Percentiles rank a stretch among this genome's conserved stretches.
phyloP scores from a whole-genome alignment of 139 green algal species.

The Micractinium conductrix region DNA sequence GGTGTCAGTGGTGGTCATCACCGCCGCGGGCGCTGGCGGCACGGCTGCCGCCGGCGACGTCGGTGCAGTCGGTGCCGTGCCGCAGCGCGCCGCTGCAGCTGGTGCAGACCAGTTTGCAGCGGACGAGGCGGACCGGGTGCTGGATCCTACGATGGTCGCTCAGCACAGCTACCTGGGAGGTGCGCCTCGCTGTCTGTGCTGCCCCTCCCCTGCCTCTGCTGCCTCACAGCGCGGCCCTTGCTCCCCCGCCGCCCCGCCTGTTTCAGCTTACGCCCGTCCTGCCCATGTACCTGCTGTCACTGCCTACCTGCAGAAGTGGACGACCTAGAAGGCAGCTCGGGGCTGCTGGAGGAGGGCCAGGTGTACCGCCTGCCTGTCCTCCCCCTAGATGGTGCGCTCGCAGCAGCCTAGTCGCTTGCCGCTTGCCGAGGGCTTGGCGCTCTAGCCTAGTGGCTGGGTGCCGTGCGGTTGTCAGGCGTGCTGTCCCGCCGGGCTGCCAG shows the following conservation, averaged over 20 bases:
- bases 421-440: background rate
- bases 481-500: background rate
- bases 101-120: background rate
- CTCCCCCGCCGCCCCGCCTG: background rate
- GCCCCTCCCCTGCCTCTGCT: background rate
- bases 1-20: no score
- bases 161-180: conserved; percentile 20
- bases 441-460: background rate
- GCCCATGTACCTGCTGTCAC: background rate
- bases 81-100: background rate
- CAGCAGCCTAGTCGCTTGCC: background rate
- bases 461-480: no score
- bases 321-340: conserved; percentile 7
- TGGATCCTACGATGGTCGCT: conserved; percentile 19
- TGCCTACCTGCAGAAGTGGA: background rate
- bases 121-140: background rate
- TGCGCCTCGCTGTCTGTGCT: background rate
- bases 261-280: background rate
- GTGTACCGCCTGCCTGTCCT: conserved; percentile 24
- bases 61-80: background rate
- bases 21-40: background rate
- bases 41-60: background rate
- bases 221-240: background rate
- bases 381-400: conserved; percentile 15
- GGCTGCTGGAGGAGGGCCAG: conserved; percentile 14